Evolutionary conservation across 2,329 filamentous ascomycete species (phyloP).

Genomic region (Neofusicoccum kwambonambiense): DNA sequence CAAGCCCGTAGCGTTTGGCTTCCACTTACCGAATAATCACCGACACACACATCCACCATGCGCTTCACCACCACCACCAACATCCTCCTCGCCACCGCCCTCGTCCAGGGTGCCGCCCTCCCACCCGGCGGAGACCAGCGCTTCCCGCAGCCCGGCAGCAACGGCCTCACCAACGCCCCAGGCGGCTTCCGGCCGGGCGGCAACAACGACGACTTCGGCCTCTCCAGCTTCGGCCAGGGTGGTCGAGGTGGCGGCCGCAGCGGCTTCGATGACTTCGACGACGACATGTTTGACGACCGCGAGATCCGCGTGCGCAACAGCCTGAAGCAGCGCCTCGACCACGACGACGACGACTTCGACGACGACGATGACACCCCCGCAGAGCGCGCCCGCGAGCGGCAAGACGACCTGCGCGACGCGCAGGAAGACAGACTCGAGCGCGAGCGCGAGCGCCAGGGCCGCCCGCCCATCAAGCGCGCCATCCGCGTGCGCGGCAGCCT

Average conservation of each 20-base stretch:
- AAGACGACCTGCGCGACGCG: background rate
- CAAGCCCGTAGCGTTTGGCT: background rate
- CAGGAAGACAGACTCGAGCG: background rate
- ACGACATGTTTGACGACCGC: background rate
- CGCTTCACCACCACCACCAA: background rate
- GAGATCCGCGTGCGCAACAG: background rate
- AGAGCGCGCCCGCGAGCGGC: background rate
- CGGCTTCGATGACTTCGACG: background rate
- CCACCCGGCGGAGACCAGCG: background rate
- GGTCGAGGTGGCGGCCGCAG: too few species aligned
- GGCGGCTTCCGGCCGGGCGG: background rate
- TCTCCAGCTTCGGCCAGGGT: too few species aligned
- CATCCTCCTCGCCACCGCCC: background rate
- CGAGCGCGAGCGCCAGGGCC: background rate
- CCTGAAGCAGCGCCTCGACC: background rate
- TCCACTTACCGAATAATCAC: background rate
- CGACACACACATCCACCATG: background rate
- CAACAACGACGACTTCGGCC: background rate
- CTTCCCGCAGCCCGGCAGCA: background rate
- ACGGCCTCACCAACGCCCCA: background rate
- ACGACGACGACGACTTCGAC: background rate
- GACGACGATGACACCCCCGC: background rate
- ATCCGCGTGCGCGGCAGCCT: too few species aligned
- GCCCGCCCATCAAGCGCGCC: too few species aligned
- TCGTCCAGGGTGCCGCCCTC: background rate